Conservation (phyloP, 164 flowering plant genomes). For the Umbilicus rupestris region DNA sequence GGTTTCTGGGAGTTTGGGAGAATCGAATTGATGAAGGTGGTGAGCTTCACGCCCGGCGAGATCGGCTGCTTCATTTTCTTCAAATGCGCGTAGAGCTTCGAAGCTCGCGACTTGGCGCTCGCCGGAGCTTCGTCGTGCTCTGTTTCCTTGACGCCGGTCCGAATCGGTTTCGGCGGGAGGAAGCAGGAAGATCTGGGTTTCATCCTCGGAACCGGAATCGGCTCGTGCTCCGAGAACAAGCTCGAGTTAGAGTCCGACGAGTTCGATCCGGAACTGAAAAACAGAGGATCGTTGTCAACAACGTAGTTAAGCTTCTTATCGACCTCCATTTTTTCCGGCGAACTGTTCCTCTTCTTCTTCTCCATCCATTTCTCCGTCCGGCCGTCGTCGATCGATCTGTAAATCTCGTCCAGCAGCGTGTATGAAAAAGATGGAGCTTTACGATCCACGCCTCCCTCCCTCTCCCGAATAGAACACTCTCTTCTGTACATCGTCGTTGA, state of each 20-base stretch:
- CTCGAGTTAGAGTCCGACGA: background rate
- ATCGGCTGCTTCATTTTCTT: slow-evolving; percentile 52
- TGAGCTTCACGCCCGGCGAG: slow-evolving; percentile 44
- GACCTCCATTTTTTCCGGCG: background rate
- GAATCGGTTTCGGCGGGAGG: slow-evolving; percentile 8
- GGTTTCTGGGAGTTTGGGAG: slow-evolving; percentile 30
- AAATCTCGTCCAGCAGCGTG: slow-evolving; percentile 6
- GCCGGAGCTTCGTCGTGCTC: slow-evolving; percentile 3
- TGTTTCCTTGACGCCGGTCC: background rate
- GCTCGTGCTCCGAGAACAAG: background rate
- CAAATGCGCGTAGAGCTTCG: slow-evolving; percentile 38
- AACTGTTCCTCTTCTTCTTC: background rate
- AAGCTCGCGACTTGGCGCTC: slow-evolving; percentile 36
- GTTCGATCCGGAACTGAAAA: slow-evolving; percentile 5
- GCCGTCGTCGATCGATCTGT: slow-evolving; percentile 7
- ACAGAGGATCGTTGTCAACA: background rate
- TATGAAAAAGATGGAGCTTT: slow-evolving; percentile 4
- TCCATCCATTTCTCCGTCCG: background rate
- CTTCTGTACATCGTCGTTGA: background rate
- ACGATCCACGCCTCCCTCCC: background rate
- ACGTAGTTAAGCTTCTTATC: background rate
- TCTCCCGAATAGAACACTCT: background rate
- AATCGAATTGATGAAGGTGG: slow-evolving; percentile 39
- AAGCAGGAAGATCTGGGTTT: slow-evolving; percentile 1
- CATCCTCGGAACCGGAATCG: background rate